A percentile compares a stretch with the other conserved stretches of the same genome.
These are phyloP conservation scores for Leccinellum rugosiceps DNA, from an alignment of 768 basidiomycete species.

Conservation along the genomic window DNA sequence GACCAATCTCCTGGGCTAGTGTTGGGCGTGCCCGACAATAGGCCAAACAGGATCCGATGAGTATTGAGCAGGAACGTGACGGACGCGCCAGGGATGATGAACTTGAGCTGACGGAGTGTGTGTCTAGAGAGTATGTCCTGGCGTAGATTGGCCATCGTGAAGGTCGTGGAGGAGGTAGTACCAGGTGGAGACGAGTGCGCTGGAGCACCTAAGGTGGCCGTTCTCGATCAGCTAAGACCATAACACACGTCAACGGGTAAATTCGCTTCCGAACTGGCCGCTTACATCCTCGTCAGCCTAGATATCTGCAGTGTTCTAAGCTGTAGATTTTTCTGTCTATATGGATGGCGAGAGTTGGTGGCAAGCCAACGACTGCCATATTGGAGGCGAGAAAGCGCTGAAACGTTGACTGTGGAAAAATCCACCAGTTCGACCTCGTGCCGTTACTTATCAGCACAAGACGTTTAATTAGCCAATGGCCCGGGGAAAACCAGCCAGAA, in stretches of 20 bases:
- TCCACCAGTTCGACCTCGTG: not conserved
- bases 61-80: constrained; percentile 64
- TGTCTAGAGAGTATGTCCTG: constrained; percentile 39
- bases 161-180: not conserved
- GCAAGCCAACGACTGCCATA: constrained; percentile 6
- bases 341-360: not conserved
- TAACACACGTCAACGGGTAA: constrained; percentile 5
- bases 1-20: constrained; percentile 46
- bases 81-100: constrained; percentile 66
- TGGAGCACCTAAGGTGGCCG: not conserved
- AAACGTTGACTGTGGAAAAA: not conserved
- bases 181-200: not conserved
- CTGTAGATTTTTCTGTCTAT: not conserved
- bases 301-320: not conserved
- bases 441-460: not conserved
- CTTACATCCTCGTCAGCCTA: not conserved
- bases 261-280: constrained; percentile 1
- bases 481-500: constrained; percentile 48
- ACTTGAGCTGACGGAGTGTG: constrained; percentile 67
- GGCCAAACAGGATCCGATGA: constrained; percentile 44
- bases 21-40: constrained; percentile 31
- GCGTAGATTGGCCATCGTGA: constrained; percentile 19
- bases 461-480: constrained; percentile 17
- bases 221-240: constrained; percentile 9
- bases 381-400: constrained; percentile 2